Percentiles rank a stretch among this genome's conserved stretches.
These are phyloP conservation scores for Aureobasidium melanogenum DNA, from an alignment of 2,329 filamentous ascomycete genomes.

Conservation along the genomic window DNA sequence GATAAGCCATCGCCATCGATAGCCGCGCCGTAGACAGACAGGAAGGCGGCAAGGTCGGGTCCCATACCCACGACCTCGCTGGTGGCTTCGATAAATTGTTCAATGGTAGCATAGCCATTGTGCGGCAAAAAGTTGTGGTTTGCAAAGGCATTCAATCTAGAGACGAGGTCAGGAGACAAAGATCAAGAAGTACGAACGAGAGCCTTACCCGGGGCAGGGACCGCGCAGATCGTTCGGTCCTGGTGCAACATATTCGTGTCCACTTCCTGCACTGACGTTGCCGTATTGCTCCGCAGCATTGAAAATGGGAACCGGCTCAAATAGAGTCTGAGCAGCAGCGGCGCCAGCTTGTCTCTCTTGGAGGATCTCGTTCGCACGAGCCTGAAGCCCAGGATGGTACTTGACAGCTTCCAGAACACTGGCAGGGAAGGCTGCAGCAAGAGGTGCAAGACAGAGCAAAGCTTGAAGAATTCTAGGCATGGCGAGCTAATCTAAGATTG, in stretches of 20 bases:
- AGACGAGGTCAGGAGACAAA: neutral
- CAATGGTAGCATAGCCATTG: constrained; percentile 26
- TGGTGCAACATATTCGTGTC: constrained; percentile 22
- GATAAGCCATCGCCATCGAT: constrained; percentile 21
- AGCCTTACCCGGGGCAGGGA: constrained; percentile 22
- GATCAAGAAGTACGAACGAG: constrained; percentile 2
- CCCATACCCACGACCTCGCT: constrained; percentile 27
- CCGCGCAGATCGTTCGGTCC: constrained; percentile 22
- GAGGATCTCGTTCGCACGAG: neutral
- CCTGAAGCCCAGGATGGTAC: neutral
- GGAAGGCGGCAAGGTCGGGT: constrained; percentile 25
- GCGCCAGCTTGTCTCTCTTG: constrained; percentile 7
- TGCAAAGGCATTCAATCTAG: constrained; percentile 21
- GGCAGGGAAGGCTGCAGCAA: neutral
- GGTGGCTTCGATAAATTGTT: constrained; percentile 26
- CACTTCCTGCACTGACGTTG: constrained; percentile 17
- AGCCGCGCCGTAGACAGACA: constrained; percentile 25
- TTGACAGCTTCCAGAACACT: constrained; percentile 1
- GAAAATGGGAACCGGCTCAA: constrained; percentile 16
- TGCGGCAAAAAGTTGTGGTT: constrained; percentile 27
- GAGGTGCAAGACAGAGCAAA: neutral
- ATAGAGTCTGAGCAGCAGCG: neutral
- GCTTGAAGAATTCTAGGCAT: neutral
- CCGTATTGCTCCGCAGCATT: constrained; percentile 24
- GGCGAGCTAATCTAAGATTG: neutral